Evolutionary conservation across 108 stramenopile genomes (phyloP).

Genomic region (Pseudonitzschia multiseries): DNA sequence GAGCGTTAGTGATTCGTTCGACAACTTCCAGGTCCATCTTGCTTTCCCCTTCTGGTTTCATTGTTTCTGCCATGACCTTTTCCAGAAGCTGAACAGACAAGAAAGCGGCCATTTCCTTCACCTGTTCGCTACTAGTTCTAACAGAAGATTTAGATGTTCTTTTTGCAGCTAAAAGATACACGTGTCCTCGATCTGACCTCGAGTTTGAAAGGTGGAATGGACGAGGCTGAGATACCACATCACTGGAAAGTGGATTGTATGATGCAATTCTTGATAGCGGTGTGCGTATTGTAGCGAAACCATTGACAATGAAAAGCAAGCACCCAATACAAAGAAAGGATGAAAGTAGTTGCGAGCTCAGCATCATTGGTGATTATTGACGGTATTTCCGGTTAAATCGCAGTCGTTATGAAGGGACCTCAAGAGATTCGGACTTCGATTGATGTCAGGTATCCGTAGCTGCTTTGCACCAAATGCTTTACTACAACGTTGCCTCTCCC

Average conservation of each 20-base stretch:
- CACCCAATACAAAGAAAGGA: not conserved
- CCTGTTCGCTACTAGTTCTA: not conserved
- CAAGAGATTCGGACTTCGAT: not conserved
- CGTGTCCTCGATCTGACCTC: not conserved
- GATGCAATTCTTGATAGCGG: not conserved
- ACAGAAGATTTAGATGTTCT: not conserved
- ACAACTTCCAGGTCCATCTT: slow-evolving; percentile 22
- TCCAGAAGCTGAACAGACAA: slow-evolving; percentile 19
- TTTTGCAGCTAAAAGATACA: not conserved
- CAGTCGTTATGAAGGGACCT: not conserved
- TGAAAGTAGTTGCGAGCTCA: not conserved
- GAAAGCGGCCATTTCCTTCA: slow-evolving; percentile 28
- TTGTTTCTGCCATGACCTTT: slow-evolving; percentile 21
- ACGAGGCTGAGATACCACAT: not conserved
- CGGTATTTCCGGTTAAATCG: not conserved
- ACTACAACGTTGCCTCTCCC: no score
- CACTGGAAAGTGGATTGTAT: not conserved
- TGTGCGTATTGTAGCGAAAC: not conserved
- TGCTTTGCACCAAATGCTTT: no score
- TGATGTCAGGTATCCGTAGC: not conserved
- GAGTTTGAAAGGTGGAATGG: not conserved
- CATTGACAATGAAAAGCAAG: not conserved
- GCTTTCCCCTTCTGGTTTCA: slow-evolving; percentile 21
- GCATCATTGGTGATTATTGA: not conserved
- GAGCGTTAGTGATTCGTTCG: slow-evolving; percentile 5